phyloP scores from a whole-genome alignment of 148 eudicot genomes.

The Talinum fruticosum region DNA sequence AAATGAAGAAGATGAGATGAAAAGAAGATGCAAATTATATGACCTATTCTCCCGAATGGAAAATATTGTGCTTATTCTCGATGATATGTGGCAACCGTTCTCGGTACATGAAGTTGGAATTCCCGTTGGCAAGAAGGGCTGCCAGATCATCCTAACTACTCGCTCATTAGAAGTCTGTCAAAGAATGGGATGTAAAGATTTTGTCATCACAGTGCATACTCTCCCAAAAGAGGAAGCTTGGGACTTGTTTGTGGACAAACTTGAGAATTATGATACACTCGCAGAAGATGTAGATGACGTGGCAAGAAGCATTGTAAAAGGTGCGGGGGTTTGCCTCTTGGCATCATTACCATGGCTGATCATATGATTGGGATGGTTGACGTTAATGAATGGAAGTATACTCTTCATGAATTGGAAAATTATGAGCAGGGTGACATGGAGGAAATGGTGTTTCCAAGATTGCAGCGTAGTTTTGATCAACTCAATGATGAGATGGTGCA shows the following conservation, averaged over 20 bases:
- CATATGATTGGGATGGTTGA: conserved; percentile 17
- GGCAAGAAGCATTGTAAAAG: background rate
- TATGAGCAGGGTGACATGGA: conserved; percentile 17
- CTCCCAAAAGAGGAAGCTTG: background rate
- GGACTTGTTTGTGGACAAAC: conserved; percentile 10
- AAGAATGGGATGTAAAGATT: conserved; percentile 21
- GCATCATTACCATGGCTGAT: conserved; percentile 14
- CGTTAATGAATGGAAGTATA: conserved; percentile 17
- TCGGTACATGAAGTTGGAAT: conserved; percentile 15
- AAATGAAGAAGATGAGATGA: conserved; percentile 8
- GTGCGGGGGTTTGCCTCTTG: conserved; percentile 25
- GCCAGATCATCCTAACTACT: conserved; percentile 13
- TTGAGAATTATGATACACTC: conserved; percentile 9
- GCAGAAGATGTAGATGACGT: background rate
- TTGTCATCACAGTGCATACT: background rate
- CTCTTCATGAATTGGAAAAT: conserved; percentile 5
- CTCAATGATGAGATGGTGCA: conserved; percentile 15
- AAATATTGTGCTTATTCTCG: conserved; percentile 19
- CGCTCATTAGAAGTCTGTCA: conserved; percentile 18
- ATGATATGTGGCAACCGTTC: conserved; percentile 23
- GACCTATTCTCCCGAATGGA: background rate
- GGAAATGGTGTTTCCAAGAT: conserved; percentile 14
- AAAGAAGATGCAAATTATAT: background rate
- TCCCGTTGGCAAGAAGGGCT: background rate
- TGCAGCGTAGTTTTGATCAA: conserved; percentile 27